These are phyloP conservation scores for Cladosporium velox DNA, from an alignment of 2,329 filamentous ascomycete genomes.

Conservation along the genomic window DNA sequence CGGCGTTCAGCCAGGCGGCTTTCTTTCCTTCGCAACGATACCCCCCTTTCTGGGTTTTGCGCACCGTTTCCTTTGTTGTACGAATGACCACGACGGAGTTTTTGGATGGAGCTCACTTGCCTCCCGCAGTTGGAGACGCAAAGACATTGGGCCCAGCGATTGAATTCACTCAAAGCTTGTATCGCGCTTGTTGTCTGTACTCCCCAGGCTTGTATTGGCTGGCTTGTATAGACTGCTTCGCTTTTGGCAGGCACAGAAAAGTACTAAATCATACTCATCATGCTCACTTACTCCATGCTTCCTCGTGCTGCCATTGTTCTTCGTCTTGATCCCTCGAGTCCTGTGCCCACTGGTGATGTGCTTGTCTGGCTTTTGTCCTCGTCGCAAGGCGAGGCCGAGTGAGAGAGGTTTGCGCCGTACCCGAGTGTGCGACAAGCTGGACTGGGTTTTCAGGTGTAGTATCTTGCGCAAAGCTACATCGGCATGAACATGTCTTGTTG, in stretches of 20 bases:
- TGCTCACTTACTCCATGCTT: not conserved
- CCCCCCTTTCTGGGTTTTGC: constrained; percentile 5
- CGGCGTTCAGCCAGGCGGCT: not conserved
- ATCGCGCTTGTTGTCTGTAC: constrained; percentile 8
- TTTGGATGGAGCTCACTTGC: not conserved
- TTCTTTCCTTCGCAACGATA: not conserved
- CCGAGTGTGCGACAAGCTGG: not conserved
- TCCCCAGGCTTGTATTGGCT: constrained; percentile 5
- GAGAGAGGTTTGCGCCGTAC: not conserved
- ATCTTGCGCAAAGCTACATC: not conserved
- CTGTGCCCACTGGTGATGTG: not conserved
- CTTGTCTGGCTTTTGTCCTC: not conserved
- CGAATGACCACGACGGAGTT: not conserved
- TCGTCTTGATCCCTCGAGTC: not conserved
- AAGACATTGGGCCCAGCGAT: not conserved
- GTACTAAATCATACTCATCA: not conserved
- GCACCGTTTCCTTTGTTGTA: not conserved
- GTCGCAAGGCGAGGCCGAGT: not conserved
- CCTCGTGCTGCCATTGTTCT: not conserved
- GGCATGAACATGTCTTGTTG: not conserved
- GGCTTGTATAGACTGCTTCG: not conserved
- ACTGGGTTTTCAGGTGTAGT: not conserved
- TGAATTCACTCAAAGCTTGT: not conserved
- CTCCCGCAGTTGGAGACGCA: not conserved
- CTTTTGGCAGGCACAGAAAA: constrained; percentile 3